These are phyloP conservation scores for Penicillium flavigenum DNA, from an alignment of 495 filamentous ascomycete genomes.

Conservation along the genomic window DNA sequence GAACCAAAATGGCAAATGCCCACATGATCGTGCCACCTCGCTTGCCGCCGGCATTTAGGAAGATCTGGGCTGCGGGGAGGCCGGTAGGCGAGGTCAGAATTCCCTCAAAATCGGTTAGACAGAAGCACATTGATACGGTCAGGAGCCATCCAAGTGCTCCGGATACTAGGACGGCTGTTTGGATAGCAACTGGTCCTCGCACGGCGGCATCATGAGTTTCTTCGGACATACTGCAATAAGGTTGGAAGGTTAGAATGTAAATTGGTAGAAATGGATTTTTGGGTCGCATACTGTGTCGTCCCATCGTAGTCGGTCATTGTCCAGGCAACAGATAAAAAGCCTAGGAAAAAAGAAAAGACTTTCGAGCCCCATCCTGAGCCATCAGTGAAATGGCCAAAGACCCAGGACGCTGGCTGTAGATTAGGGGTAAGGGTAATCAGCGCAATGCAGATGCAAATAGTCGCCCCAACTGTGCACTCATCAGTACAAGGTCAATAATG, in stretches of 20 bases:
- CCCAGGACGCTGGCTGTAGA: conserved; percentile 62
- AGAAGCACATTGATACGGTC: conserved; percentile 68
- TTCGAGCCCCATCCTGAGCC: conserved; percentile 67
- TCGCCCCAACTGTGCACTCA: conserved; percentile 45
- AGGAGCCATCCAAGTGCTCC: conserved; percentile 64
- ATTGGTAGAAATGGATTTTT: not conserved
- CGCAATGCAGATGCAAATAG: conserved; percentile 60
- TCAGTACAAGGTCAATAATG: not conserved
- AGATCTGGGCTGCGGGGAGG: conserved; percentile 68
- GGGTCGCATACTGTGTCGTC: conserved; percentile 59
- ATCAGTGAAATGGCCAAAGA: conserved; percentile 65
- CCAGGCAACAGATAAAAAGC: conserved; percentile 72
- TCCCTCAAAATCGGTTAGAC: conserved; percentile 61
- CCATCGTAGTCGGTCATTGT: conserved; percentile 77
- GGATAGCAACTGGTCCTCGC: conserved; percentile 63
- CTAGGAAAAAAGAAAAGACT: conserved; percentile 63
- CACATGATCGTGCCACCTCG: conserved; percentile 65
- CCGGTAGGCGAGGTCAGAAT: conserved; percentile 63
- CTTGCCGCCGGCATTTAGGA: conserved; percentile 64
- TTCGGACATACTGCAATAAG: conserved; percentile 61
- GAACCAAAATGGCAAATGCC: conserved; percentile 67
- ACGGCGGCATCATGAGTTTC: conserved; percentile 71
- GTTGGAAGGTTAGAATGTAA: not conserved
- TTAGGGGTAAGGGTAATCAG: conserved; percentile 62
- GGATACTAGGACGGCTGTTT: conserved; percentile 63